phyloP scores from a whole-genome alignment of 169 alveolate genomes.

The Plasmodium reichenowi region DNA sequence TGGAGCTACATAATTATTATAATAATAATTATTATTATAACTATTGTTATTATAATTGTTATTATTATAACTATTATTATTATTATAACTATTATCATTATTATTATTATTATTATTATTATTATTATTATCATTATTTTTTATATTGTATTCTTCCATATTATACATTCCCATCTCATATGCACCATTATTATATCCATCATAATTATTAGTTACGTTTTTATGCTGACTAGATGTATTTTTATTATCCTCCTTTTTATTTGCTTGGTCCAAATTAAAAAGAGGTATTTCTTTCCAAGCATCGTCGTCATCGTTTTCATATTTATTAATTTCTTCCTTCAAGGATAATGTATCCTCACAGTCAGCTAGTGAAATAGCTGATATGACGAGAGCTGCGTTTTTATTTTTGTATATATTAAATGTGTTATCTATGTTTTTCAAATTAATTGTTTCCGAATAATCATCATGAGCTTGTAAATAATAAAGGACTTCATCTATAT shows the following conservation, averaged over 20 bases:
- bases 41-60: background rate
- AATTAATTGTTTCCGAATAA: conserved; percentile 83
- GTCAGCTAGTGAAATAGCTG: conserved; percentile 74
- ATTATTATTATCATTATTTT: background rate
- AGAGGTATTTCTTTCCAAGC: conserved; percentile 41
- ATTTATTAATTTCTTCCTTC: conserved; percentile 38
- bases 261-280: conserved; percentile 4
- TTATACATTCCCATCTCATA: background rate
- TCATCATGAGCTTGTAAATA: conserved; percentile 85
- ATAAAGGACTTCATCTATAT: conserved; percentile 81
- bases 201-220: background rate
- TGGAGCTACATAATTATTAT: background rate
- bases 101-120: background rate
- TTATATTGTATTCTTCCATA: background rate
- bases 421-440: conserved; percentile 79
- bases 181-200: background rate
- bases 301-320: conserved; percentile 42
- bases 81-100: background rate
- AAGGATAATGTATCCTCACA: conserved; percentile 24
- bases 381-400: conserved; percentile 57
- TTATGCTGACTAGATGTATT: background rate
- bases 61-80: too few relatives aligned
- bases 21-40: conserved; percentile 4
- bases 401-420: conserved; percentile 63
- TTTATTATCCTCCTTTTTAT: background rate